Evolutionary conservation across 164 flowering plant genomes (phyloP).

Genomic region (Euptelea pleiosperma): DNA sequence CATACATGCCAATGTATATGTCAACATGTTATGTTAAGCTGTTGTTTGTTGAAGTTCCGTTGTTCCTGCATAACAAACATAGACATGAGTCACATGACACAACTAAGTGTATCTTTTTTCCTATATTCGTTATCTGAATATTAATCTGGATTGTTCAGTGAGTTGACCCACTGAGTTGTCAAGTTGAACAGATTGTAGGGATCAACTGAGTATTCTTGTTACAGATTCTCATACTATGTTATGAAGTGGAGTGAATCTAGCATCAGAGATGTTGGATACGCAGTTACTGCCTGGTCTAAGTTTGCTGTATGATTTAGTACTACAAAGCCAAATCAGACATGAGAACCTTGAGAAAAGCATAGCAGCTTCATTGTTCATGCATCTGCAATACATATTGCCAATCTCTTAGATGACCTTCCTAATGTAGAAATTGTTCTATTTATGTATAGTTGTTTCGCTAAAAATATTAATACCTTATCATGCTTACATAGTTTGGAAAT

Average conservation of each 20-base stretch:
- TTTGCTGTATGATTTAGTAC: not conserved
- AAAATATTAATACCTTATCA: not conserved
- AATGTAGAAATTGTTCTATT: no score
- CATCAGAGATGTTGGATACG: not conserved
- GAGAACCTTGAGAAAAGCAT: not conserved
- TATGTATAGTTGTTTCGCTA: not conserved
- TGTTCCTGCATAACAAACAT: no score
- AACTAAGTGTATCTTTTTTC: no score
- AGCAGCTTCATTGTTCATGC: not conserved
- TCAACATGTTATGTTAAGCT: no score
- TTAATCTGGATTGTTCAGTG: not conserved
- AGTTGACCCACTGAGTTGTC: not conserved
- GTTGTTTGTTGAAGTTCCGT: no score
- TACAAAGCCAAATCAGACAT: not conserved
- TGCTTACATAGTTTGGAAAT: conserved; percentile 5
- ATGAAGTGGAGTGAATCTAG: not conserved
- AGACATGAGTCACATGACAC: no score
- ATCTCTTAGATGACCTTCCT: no score
- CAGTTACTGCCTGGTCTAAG: not conserved
- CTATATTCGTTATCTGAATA: no score
- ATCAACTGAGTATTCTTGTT: not conserved
- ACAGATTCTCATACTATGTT: not conserved
- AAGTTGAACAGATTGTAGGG: not conserved
- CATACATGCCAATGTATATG: no score
- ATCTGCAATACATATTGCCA: no score